A percentile compares a stretch with the other conserved stretches of the same genome.
Evolutionary conservation across 78 protist genomes (phyloP).

Genomic region (Dictyostelium intermedium): DNA sequence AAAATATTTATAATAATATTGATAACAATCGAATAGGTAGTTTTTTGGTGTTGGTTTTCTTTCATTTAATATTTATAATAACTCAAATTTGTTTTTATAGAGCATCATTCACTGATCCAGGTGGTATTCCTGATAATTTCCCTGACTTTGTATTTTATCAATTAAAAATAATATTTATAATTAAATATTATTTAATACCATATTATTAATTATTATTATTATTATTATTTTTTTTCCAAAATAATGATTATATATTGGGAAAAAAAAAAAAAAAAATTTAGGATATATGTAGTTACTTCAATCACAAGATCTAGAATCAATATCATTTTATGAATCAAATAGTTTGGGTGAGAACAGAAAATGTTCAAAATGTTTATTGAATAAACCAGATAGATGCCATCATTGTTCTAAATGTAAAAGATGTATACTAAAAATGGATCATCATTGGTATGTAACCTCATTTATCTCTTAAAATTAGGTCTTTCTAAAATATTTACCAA

Average conservation of each 20-base stretch:
- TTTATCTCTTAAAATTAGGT: too few species aligned
- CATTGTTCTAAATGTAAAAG: conserved; percentile 81
- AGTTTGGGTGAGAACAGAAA: conserved; percentile 39
- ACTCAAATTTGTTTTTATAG: conserved; percentile 33
- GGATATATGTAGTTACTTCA: neutral
- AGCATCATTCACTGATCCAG: conserved; percentile 70
- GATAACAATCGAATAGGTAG: neutral
- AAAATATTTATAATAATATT: neutral
- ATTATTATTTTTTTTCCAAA: too few species aligned
- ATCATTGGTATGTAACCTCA: conserved; percentile 59
- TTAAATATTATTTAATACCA: too few species aligned
- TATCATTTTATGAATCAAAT: conserved; percentile 37
- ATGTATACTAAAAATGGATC: conserved; percentile 83
- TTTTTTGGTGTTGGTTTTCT: neutral
- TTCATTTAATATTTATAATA: conserved; percentile 16
- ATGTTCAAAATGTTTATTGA: conserved; percentile 37
- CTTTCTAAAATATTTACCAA: too few species aligned
- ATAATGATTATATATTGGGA: too few species aligned
- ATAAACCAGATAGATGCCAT: conserved; percentile 72
- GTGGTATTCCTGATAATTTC: conserved; percentile 34
- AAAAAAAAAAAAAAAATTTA: neutral
- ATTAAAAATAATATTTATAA: neutral
- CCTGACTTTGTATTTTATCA: conserved; percentile 36
- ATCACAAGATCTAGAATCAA: neutral
- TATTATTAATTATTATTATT: neutral